phyloP scores from a whole-genome alignment of 164 flowering plant genomes.

The Kingdonia uniflora region DNA sequence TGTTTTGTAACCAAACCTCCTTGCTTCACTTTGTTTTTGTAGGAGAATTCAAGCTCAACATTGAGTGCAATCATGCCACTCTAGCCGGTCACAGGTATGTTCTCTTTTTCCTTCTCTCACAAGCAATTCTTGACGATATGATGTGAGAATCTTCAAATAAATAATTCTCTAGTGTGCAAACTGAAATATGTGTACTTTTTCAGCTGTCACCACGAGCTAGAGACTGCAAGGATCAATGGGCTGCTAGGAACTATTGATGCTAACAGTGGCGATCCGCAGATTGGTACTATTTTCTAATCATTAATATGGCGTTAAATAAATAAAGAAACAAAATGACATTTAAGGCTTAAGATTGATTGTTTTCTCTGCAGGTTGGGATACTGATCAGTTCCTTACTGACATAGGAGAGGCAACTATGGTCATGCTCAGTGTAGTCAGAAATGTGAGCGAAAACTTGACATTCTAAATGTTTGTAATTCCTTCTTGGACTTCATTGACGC shows the following conservation, averaged over 20 bases:
- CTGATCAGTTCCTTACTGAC: slow-evolving; percentile 93
- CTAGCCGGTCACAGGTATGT: slow-evolving; percentile 84
- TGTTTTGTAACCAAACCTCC: too few relatives aligned
- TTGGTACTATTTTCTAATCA: slow-evolving; percentile 32
- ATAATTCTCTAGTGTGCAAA: too few relatives aligned
- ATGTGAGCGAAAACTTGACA: slow-evolving; percentile 36
- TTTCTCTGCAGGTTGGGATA: slow-evolving; percentile 81
- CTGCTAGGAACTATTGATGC: slow-evolving; percentile 93
- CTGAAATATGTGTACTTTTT: slow-evolving; percentile 2
- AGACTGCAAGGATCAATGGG: slow-evolving; percentile 93
- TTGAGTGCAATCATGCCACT: slow-evolving; percentile 98
- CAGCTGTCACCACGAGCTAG: slow-evolving; percentile 98
- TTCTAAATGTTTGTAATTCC: too few relatives aligned
- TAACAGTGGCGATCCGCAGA: slow-evolving; percentile 92
- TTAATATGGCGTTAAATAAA: too few relatives aligned
- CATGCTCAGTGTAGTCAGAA: slow-evolving; percentile 76
- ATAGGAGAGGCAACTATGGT: slow-evolving; percentile 80
- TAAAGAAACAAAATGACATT: too few relatives aligned
- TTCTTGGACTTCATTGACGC: neutral
- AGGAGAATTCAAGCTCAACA: slow-evolving; percentile 92
- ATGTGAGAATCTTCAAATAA: too few relatives aligned
- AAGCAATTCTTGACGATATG: neutral
- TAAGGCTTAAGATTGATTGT: too few relatives aligned
- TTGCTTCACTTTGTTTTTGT: slow-evolving; percentile 12
- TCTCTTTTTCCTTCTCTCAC: neutral